Base-by-base conservation (phyloP, 495 filamentous ascomycete species). In the Penicillium egyptiacum region DNA sequence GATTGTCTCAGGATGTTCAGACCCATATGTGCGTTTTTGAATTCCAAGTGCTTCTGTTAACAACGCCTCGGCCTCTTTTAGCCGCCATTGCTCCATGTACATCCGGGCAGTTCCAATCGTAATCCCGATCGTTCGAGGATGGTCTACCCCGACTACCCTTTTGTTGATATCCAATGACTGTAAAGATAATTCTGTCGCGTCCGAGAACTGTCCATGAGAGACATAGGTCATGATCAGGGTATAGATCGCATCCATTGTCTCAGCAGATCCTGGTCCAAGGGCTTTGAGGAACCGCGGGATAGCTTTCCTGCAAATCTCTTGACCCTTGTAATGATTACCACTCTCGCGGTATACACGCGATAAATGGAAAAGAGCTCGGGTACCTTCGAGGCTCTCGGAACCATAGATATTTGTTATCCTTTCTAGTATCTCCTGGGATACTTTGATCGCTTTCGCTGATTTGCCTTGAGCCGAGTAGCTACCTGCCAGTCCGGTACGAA, bases 211-310 rank as follows among this genome's bases (percentile, higher is more conserved):
- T 4, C 55, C 57, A 20, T 51, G 50, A 2, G 40, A 6, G 19
- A 44, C 26, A n/a, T 58, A 66, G 5, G 53, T 50, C 17, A 30
- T 19, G 1, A 39, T 40, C 16, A 68, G 47, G 8, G 26, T 26
- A 16, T 33, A 33, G 19, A 67, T 58, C 17, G 53, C 56, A 12
- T 30, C 26, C 26, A 67, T 35, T 10, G 59, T 63, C 3, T 56
- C 44, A 7, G 23, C 4, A 6, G 49, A 19, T 1, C 50, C n/a
- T 16, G 40, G 41, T 0, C 65, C 62, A 8, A 56, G 23, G 0
- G 16, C 12, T 7, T 12, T 28, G 0, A 57, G 30, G 14, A 35
- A 43, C 4, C 14, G 20, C 10, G 49, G 41, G 22, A 67, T 45
- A 8, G 40, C 59, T 45, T 65, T 23, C 22, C 22, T 25, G 14